phyloP scores from a whole-genome alignment of 208 protist species.

The Acanthamoeba lenticulata region DNA sequence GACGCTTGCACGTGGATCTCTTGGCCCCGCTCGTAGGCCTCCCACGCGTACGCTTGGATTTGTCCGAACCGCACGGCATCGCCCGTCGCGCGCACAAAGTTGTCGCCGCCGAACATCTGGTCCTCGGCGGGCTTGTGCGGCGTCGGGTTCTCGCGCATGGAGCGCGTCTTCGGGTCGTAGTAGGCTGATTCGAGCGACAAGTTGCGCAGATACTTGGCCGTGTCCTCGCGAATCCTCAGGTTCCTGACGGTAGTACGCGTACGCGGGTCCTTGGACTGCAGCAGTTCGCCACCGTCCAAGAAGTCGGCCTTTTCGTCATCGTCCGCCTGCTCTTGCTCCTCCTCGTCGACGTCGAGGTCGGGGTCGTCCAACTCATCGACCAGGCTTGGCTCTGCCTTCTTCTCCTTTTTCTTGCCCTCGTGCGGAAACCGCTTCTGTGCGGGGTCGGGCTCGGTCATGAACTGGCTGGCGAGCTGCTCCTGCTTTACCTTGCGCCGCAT shows the following conservation, averaged over 20 bases:
- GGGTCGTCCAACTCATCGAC: conserved; percentile 76
- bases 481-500: conserved; percentile 52
- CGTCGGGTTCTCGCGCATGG: conserved; percentile 92
- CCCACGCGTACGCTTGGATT: conserved; percentile 87
- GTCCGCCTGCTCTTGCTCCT: conserved; percentile 1
- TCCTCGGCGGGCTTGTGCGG: conserved; percentile 77
- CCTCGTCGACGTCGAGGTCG: conserved; percentile 72
- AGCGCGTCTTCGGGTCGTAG: conserved; percentile 95
- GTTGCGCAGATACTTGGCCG: conserved; percentile 94
- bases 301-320: conserved; percentile 53
- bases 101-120: conserved; percentile 87
- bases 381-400: conserved; percentile 44
- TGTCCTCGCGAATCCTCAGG: conserved; percentile 94
- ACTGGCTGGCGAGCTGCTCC: conserved; percentile 62
- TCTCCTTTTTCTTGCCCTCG: conserved; percentile 5
- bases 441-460: conserved; percentile 58
- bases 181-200: conserved; percentile 91
- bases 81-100: conserved; percentile 88
- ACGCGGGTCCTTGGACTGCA: conserved; percentile 73
- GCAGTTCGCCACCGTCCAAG: background rate
- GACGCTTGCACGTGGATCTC: conserved; percentile 86
- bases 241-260: conserved; percentile 89
- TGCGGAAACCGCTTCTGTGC: conserved; percentile 64
- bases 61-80: conserved; percentile 84
- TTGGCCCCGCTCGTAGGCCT: conserved; percentile 79